Conservation (phyloP, 768 basidiomycete species). For the Panaeolus papilionaceus region DNA sequence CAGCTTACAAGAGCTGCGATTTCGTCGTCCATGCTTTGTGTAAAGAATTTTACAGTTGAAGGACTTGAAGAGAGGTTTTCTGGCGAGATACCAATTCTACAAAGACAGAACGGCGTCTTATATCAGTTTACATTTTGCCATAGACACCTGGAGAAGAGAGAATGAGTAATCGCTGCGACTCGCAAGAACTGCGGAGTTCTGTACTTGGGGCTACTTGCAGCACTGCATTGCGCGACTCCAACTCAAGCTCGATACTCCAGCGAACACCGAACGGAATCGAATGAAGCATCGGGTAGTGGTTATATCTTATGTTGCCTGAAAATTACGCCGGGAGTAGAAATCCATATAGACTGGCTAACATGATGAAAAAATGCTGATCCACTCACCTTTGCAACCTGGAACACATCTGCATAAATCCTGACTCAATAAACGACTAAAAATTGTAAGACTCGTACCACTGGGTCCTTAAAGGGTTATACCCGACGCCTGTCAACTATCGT, state of each 20-base stretch:
- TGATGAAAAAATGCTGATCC: too few relatives aligned
- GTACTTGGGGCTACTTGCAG: background rate
- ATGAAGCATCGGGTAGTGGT: too few relatives aligned
- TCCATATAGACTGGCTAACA: too few relatives aligned
- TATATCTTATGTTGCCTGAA: too few relatives aligned
- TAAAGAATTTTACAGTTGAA: background rate
- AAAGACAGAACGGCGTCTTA: background rate
- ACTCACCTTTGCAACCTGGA: too few relatives aligned
- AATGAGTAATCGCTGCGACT: background rate
- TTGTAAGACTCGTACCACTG: too few relatives aligned
- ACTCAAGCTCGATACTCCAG: background rate
- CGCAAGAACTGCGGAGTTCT: background rate
- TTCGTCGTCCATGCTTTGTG: conserved; percentile 42
- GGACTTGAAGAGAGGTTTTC: background rate
- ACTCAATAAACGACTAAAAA: too few relatives aligned
- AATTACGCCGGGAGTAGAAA: too few relatives aligned
- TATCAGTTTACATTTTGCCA: background rate
- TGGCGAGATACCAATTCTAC: background rate
- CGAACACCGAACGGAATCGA: too few relatives aligned
- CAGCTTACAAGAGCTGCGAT: conserved; percentile 42
- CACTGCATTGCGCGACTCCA: background rate
- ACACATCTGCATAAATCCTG: too few relatives aligned
- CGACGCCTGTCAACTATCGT: too few relatives aligned
- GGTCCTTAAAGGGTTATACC: too few relatives aligned
- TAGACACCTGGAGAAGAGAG: background rate